Percentiles rank a stretch among this genome's conserved stretches.
phyloP scores from a whole-genome alignment of 495 filamentous ascomycete genomes.

The Niebla homalea region DNA sequence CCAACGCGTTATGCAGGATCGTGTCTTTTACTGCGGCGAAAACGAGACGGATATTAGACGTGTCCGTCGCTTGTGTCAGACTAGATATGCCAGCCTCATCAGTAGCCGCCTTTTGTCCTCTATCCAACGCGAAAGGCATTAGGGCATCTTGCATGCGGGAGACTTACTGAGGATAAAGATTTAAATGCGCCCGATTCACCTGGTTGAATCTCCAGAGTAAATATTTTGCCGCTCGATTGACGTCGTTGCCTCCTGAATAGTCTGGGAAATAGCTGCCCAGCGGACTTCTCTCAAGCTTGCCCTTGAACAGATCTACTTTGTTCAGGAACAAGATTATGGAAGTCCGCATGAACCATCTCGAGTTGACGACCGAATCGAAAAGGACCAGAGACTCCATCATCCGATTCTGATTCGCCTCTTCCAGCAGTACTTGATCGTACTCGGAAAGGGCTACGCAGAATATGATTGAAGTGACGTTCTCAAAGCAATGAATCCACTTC shows the following conservation, averaged over 20 bases:
- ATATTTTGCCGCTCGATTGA: slow-evolving; percentile 95
- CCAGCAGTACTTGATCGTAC: slow-evolving; percentile 91
- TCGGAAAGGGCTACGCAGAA: slow-evolving; percentile 98
- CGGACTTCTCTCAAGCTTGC: slow-evolving; percentile 79
- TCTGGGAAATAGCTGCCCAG: slow-evolving; percentile 92
- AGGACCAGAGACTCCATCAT: slow-evolving; percentile 97
- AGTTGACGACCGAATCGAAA: slow-evolving; percentile 99
- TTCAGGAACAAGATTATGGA: slow-evolving; percentile 98
- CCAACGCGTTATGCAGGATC: slow-evolving; percentile 93
- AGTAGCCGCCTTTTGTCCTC: neutral
- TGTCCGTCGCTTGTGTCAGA: slow-evolving; percentile 96
- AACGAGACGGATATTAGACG: slow-evolving; percentile 91
- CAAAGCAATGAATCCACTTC: slow-evolving; percentile 99
- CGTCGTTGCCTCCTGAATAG: slow-evolving; percentile 93
- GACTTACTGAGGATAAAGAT: slow-evolving; percentile 92
- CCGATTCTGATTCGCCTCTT: slow-evolving; percentile 98
- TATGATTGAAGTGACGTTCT: slow-evolving; percentile 99
- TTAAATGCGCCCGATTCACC: slow-evolving; percentile 90
- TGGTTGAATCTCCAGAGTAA: slow-evolving; percentile 97
- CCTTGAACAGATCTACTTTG: slow-evolving; percentile 95
- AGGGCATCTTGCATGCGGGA: neutral
- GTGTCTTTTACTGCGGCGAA: slow-evolving; percentile 99
- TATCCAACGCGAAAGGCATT: too few relatives aligned
- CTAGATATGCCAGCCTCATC: slow-evolving; percentile 32
- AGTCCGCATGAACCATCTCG: slow-evolving; percentile 96